These are phyloP conservation scores for Hypericum perforatum DNA, from an alignment of 345 rosid species.

Conservation along the genomic window DNA sequence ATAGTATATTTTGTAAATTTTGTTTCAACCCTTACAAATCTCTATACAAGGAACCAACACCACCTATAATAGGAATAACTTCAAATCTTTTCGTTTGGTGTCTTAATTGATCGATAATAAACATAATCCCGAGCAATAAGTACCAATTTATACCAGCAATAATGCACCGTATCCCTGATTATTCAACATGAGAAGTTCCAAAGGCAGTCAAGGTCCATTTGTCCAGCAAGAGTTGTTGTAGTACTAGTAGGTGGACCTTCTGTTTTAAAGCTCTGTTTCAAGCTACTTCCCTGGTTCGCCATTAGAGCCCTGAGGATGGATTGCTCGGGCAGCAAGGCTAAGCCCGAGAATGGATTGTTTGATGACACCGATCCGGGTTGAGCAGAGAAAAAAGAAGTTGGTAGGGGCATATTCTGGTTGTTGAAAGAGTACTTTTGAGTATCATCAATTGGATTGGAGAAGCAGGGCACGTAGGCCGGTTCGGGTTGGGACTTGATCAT, in stretches of 20 bases:
- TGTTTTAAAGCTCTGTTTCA: constrained; percentile 25
- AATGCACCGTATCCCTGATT: too few relatives aligned
- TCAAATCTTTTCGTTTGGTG: too few relatives aligned
- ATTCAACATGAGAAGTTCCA: constrained; percentile 32
- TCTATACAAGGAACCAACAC: too few relatives aligned
- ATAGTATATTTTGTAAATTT: too few relatives aligned
- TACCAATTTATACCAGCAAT: too few relatives aligned
- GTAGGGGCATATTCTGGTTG: constrained; percentile 24
- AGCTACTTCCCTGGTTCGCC: constrained; percentile 27
- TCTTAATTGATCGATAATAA: too few relatives aligned
- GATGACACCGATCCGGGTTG: constrained; percentile 21
- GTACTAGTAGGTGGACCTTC: too few relatives aligned
- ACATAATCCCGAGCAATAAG: too few relatives aligned
- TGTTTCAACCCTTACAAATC: too few relatives aligned
- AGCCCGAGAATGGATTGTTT: constrained; percentile 23
- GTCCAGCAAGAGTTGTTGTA: constrained; percentile 39
- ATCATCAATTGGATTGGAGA: constrained; percentile 42
- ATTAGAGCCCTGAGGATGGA: constrained; percentile 40
- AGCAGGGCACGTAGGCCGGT: constrained; percentile 65
- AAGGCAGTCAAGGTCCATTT: constrained; percentile 41
- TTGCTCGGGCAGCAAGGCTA: constrained; percentile 36
- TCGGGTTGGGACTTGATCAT: constrained; percentile 24
- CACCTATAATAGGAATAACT: too few relatives aligned
- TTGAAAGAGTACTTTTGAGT: constrained; percentile 7
- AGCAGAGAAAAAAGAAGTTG: constrained; percentile 27